A percentile compares a stretch with the other conserved stretches of the same genome.
These are phyloP conservation scores for Auricularia cornea DNA, from an alignment of 768 basidiomycete species.

Conservation along the genomic window DNA sequence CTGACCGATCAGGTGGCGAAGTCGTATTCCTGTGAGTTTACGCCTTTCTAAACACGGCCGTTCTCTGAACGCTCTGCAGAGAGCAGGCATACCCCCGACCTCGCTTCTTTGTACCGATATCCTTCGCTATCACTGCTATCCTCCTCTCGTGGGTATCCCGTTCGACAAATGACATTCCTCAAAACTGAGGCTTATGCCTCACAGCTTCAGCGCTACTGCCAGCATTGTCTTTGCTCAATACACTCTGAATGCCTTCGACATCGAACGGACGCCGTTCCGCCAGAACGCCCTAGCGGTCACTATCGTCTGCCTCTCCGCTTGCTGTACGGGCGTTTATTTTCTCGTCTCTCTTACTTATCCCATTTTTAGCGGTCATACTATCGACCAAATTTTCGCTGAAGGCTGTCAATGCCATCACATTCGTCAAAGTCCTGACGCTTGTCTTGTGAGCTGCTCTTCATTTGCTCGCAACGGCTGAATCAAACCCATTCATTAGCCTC, in stretches of 20 bases:
- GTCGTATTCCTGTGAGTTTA: background rate
- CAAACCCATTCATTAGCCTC: constrained; percentile 1
- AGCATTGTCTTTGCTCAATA: constrained; percentile 22
- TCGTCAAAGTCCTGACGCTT: constrained; percentile 18
- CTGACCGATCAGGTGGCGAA: background rate
- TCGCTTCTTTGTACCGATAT: constrained; percentile 33
- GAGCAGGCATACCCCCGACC: constrained; percentile 37
- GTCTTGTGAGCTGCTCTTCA: constrained; percentile 10
- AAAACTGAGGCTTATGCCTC: no score
- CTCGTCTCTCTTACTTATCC: background rate
- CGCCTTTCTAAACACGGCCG: background rate
- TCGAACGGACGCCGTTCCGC: constrained; percentile 12
- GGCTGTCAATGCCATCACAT: constrained; percentile 16
- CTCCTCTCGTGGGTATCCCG: constrained; percentile 17
- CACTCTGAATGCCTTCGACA: constrained; percentile 13
- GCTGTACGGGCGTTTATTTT: constrained; percentile 11
- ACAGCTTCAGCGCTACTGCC: constrained; percentile 15
- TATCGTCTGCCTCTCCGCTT: constrained; percentile 12
- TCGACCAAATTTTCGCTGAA: constrained; percentile 22
- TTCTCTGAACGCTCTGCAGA: background rate
- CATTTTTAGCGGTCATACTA: constrained; percentile 12
- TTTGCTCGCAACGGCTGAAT: background rate
- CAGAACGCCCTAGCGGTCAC: constrained; percentile 17
- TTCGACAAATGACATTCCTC: no score
- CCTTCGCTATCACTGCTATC: constrained; percentile 30